Evolutionary conservation across 352 stramenopile genomes (phyloP), one percentile per base, ranked within the genome.

Genomic region (Thraustochytrium sp.): DNA sequence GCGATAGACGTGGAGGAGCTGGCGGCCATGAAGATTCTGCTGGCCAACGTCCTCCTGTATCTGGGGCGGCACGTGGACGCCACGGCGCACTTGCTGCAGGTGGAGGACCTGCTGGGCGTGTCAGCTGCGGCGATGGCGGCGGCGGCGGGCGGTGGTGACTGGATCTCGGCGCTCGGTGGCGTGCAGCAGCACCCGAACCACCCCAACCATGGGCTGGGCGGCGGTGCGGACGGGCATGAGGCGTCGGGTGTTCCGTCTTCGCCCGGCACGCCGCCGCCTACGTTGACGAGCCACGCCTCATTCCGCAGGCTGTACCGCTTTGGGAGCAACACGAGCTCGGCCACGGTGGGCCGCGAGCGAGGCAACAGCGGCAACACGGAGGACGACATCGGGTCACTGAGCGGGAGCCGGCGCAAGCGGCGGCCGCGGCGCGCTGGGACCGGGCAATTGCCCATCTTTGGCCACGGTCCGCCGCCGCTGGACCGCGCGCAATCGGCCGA

Each of bases 21-120:
- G 34, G 44, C 68, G 18, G n/a, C 29, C 26, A 80, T 80, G 68
- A 80, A 80, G 68, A 42, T 80, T 23, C 76, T 46, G 46, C 53
- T 80, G 26, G 68, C 48, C 5, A 21, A 64, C 31, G 11, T 80
- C n/a, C 44, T 80, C 4, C 42, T 80, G 2, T 80, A 80, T 42
- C 23, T 80, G 16, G 68, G 68, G 21, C 11, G 53, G 11, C 68
- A 80, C 8, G 23, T 26, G 5, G 68, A 80, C 26, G 68, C 68
- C 21, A 18, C 5, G 13, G 21, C 23, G 11, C 63, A 80, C 38
- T 53, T 80, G 31, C 31, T 21, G n/a, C 68, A 80, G 51, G 13
- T 80, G 8, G 68, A 80, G 23, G 44, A 80, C n/a, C 23, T 80
- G 31, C 26, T 80, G 8, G 68, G 46, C 16, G 23, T 80, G 0